A percentile compares a stretch with the other conserved stretches of the same genome.
These are phyloP conservation scores for Pleurotus djamor DNA, from an alignment of 768 basidiomycete species.

Conservation along the genomic window DNA sequence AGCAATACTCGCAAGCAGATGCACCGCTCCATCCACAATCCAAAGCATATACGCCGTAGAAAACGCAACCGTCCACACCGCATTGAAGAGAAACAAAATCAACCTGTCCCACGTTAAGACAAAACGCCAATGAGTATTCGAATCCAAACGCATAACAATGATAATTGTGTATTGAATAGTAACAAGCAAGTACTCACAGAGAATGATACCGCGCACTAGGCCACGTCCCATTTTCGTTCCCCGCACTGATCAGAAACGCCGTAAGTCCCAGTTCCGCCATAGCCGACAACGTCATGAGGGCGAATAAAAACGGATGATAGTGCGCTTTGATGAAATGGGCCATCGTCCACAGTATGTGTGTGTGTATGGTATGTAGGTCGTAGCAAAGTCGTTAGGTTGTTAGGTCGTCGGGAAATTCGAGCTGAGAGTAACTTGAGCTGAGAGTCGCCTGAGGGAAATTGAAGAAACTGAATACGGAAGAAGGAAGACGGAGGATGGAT, in stretches of 20 bases:
- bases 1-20: slow-evolving; percentile 73
- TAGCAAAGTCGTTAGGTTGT: too few relatives aligned
- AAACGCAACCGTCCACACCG: slow-evolving; percentile 76
- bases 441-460: too few relatives aligned
- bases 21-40: slow-evolving; percentile 63
- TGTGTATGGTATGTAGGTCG: too few relatives aligned
- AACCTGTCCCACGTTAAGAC: slow-evolving; percentile 29
- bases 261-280: slow-evolving; percentile 75
- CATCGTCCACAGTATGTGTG: background rate
- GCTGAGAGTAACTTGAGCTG: too few relatives aligned
- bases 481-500: too few relatives aligned
- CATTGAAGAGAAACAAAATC: slow-evolving; percentile 60
- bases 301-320: slow-evolving; percentile 62
- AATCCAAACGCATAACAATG: too few relatives aligned
- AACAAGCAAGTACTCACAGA: slow-evolving; percentile 38
- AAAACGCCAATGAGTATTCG: slow-evolving; percentile 8
- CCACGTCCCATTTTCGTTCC: slow-evolving; percentile 63
- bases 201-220: slow-evolving; percentile 61
- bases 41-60: slow-evolving; percentile 69
- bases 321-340: slow-evolving; percentile 40
- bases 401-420: too few relatives aligned
- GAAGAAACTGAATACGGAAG: too few relatives aligned
- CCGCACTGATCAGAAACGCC: slow-evolving; percentile 68
- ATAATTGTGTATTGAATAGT: background rate
- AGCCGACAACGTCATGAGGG: slow-evolving; percentile 63